Conservation (phyloP, 805 yeast species). For the Maudiozyma serrabonitensis region DNA sequence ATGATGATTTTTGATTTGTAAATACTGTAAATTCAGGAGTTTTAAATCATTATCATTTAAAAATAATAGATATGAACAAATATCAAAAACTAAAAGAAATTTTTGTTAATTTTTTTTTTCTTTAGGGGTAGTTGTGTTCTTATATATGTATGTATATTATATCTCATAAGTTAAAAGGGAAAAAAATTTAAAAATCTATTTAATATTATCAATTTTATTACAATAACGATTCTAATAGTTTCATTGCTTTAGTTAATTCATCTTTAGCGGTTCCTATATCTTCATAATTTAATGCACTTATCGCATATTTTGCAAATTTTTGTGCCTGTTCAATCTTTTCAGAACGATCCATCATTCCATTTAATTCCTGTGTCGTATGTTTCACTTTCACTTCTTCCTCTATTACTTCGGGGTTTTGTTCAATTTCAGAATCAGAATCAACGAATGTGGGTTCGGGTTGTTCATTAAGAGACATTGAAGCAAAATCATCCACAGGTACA, state of each 20-base stretch:
- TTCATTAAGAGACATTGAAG: neutral
- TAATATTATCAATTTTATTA: neutral
- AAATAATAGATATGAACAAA: neutral
- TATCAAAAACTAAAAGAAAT: too few relatives aligned
- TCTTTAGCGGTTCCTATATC: constrained; percentile 59
- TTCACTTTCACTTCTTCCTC: neutral
- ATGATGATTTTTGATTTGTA: too few relatives aligned
- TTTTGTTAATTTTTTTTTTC: neutral
- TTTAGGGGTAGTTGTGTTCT: neutral
- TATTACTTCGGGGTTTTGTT: neutral
- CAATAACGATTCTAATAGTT: constrained; percentile 23
- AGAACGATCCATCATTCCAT: constrained; percentile 43
- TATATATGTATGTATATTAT: neutral
- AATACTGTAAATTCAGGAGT: too few relatives aligned
- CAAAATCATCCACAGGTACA: neutral
- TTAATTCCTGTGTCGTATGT: constrained; percentile 29
- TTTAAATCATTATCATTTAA: too few relatives aligned
- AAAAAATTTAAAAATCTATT: neutral
- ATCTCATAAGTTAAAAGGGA: neutral
- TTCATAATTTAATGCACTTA: constrained; percentile 71
- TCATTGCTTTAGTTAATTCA: constrained; percentile 48
- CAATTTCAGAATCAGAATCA: neutral
- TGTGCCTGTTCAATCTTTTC: constrained; percentile 53
- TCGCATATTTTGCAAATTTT: constrained; percentile 63
- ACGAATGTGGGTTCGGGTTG: neutral